phyloP scores from a whole-genome alignment of 768 basidiomycete genomes.

The Macrolepiota fuliginosa region DNA sequence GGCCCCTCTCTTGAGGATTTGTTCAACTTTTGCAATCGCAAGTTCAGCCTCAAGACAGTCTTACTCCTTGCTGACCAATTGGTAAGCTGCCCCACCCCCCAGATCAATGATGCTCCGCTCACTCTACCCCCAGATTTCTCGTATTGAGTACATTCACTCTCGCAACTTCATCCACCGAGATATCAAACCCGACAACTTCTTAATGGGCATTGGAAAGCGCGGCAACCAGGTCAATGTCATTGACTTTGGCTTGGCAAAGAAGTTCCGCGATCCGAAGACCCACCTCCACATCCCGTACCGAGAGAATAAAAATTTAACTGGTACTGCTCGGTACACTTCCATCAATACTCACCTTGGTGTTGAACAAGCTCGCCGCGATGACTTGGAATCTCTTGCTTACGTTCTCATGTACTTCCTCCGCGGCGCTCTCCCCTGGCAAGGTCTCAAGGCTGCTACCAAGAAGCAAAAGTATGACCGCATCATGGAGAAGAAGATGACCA shows the following conservation, averaged over 20 bases:
- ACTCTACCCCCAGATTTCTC: slow-evolving; percentile 70
- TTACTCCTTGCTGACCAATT: slow-evolving; percentile 95
- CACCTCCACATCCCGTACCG: slow-evolving; percentile 99
- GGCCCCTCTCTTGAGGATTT: slow-evolving; percentile 90
- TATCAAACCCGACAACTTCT: slow-evolving; percentile 99
- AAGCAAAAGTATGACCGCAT: slow-evolving; percentile 99
- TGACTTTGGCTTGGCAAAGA: slow-evolving; percentile 98
- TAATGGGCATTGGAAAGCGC: slow-evolving; percentile 99
- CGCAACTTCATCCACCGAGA: slow-evolving; percentile 98
- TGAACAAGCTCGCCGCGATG: slow-evolving; percentile 96
- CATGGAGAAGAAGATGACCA: slow-evolving; percentile 99
- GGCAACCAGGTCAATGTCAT: slow-evolving; percentile 99
- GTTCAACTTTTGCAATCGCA: slow-evolving; percentile 96
- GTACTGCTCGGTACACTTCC: slow-evolving; percentile 97
- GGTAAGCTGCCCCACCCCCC: slow-evolving; percentile 43
- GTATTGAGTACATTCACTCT: slow-evolving; percentile 99
- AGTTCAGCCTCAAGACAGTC: slow-evolving; percentile 96
- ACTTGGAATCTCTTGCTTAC: slow-evolving; percentile 97
- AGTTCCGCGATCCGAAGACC: slow-evolving; percentile 99
- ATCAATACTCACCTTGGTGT: slow-evolving; percentile 99
- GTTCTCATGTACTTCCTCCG: slow-evolving; percentile 99
- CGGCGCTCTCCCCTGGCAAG: slow-evolving; percentile 98
- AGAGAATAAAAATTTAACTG: slow-evolving; percentile 99
- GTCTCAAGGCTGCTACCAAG: slow-evolving; percentile 99
- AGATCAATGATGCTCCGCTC: slow-evolving; percentile 18